Base-by-base conservation (phyloP, 129 eudicot species). In the Kitagawia praeruptora region DNA sequence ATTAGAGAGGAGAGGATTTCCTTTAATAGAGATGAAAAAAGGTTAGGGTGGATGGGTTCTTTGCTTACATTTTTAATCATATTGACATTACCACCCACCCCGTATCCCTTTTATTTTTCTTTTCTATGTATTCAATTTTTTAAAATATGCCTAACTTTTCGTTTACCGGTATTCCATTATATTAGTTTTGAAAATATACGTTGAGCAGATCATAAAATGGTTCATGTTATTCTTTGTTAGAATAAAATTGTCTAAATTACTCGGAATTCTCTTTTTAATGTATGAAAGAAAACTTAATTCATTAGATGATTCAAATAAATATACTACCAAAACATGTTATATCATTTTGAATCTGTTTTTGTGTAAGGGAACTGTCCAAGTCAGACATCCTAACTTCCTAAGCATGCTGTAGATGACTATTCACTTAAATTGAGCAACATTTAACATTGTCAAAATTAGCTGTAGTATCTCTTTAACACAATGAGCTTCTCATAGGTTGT, bases 401-500 rank as follows among this genome's bases (percentile, higher is more conserved):
- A 12, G 71, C 71, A 28, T 11, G 38, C 71, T 66, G 71, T 66
- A 28, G 40, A 9, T 66, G 31, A 10, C 25, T 66, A 4, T 28
- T 31, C 8, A 66, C 19, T 66, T 66, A 66, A 25, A 64, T 28
- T 28, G 40, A 31, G 19, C 21, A 21, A 2, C 2, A n/a, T 18
- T 47, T 48, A 16, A 19, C 5, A 66, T 2, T 42, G 1, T 38
- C 7, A 67, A 39, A 42, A 69, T 56, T 37, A 73, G 80, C 74
- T 53, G 44, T 44, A 77, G 67, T 21, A 44, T 78, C 31, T 48
- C 21, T 76, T 77, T 63, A 31, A 79, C 34, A 28, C 47, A 73
- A 64, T 71, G 54, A 63, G 79, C 54, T 77, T 21, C 47, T 78
- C 63, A 54, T 76, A 92, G 97, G 85, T 85, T 92, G 82, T 92